phyloP scores from a whole-genome alignment of 805 yeast species.

The Saccharomycopsis sp. region DNA sequence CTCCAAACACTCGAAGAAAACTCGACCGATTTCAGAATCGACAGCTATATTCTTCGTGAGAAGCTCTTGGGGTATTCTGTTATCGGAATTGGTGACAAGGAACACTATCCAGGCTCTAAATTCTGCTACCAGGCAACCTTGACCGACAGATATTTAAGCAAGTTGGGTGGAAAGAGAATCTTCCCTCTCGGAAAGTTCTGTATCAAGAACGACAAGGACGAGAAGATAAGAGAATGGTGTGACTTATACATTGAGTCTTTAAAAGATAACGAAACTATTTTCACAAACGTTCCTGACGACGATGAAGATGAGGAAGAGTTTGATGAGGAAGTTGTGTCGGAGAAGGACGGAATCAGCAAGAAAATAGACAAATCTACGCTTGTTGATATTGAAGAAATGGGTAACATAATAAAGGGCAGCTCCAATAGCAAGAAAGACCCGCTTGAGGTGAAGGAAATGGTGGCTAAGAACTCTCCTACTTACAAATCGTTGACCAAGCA shows the following conservation, averaged over 20 bases:
- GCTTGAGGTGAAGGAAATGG: slow-evolving; percentile 65
- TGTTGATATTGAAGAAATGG: slow-evolving; percentile 88
- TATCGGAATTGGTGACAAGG: slow-evolving; percentile 81
- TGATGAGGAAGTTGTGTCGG: slow-evolving; percentile 25
- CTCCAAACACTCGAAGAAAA: slow-evolving; percentile 76
- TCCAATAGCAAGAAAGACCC: slow-evolving; percentile 21
- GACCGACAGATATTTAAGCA: slow-evolving; percentile 70
- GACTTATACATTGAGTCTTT: slow-evolving; percentile 52
- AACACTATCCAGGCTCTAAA: slow-evolving; percentile 67
- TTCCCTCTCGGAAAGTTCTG: slow-evolving; percentile 83
- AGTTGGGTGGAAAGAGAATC: slow-evolving; percentile 78
- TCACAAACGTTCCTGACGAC: slow-evolving; percentile 51
- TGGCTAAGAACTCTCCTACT: slow-evolving; percentile 83
- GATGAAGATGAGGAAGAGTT: slow-evolving; percentile 42
- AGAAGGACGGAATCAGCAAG: slow-evolving; percentile 23
- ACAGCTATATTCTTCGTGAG: slow-evolving; percentile 59
- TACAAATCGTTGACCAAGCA: slow-evolving; percentile 83
- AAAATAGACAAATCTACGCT: slow-evolving; percentile 32
- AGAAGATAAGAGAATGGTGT: slow-evolving; percentile 61
- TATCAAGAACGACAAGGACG: slow-evolving; percentile 61
- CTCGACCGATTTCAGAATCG: slow-evolving; percentile 77
- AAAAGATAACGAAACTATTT: slow-evolving; percentile 60
- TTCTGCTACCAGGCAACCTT: slow-evolving; percentile 80
- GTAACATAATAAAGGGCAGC: slow-evolving; percentile 32
- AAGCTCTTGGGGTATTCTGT: slow-evolving; percentile 74